Conservation (phyloP, 495 filamentous ascomycete genomes). For the Evernia prunastri region DNA sequence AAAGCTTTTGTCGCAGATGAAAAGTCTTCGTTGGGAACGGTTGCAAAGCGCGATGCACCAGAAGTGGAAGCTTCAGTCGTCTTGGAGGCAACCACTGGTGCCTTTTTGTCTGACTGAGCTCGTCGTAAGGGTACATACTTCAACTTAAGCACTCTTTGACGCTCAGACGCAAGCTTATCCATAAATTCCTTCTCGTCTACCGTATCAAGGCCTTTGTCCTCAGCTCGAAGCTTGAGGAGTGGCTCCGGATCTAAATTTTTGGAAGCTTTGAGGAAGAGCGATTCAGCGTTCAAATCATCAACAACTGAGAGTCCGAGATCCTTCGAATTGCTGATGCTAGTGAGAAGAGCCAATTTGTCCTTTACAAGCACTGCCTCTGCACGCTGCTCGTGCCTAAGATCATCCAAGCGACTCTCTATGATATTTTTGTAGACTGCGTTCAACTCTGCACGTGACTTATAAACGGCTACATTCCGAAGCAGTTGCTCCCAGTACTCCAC, state of each 20-base stretch:
- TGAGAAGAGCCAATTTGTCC: constrained; percentile 44
- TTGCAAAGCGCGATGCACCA: constrained; percentile 65
- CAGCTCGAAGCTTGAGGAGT: constrained; percentile 56
- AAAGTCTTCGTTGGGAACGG: constrained; percentile 73
- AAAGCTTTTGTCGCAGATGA: constrained; percentile 85
- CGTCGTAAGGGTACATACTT: constrained; percentile 62
- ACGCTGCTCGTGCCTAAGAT: constrained; percentile 59
- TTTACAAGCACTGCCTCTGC: constrained; percentile 60
- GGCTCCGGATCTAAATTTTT: constrained; percentile 61
- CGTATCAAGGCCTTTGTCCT: constrained; percentile 59
- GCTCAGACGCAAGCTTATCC: constrained; percentile 52
- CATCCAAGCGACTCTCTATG: constrained; percentile 62
- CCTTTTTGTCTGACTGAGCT: constrained; percentile 43
- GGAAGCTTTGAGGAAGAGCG: constrained; percentile 5
- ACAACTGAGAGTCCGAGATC: neutral
- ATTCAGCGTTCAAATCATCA: neutral
- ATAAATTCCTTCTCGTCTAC: constrained; percentile 59
- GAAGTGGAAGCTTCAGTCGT: constrained; percentile 35
- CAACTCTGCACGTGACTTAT: constrained; percentile 85
- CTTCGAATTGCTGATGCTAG: constrained; percentile 10
- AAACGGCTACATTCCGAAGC: constrained; percentile 73
- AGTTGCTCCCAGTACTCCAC: constrained; percentile 97
- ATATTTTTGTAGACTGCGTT: constrained; percentile 74
- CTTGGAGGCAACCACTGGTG: constrained; percentile 31
- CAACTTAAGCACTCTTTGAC: constrained; percentile 58